Evolutionary conservation across 345 rosid genomes (phyloP), one percentile per base, ranked within the genome.

Genomic region (Lagerstroemia speciosa): DNA sequence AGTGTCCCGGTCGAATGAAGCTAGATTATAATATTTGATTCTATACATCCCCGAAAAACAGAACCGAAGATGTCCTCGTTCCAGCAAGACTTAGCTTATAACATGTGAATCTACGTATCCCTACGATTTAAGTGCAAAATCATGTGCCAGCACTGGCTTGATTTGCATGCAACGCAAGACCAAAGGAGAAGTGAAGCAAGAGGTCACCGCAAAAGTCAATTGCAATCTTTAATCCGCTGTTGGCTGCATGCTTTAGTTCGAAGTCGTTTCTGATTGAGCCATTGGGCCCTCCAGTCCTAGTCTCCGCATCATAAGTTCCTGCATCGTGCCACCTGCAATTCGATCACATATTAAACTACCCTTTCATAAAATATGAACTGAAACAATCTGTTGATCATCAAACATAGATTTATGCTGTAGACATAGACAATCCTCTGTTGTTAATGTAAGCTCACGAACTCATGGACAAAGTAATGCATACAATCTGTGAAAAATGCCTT

Each of bases 281-380:
- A 74, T 93, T 65, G 43, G 97, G 86, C n/a, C 98, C 98, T 70
- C 98, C 97, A 0, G 87, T 90, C 77, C 78, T 86, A 10, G 86
- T 86, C 45, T 76, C 83, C 2, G 89, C 87, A 76, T 90, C 94
- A 65, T 90, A 90, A 22, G 97, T 93, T 69, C 98, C 97, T 9
- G 98, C 98, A 40, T 93, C 92, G 65, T 89, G 96, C 93, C 93
- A 92, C 76, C 92, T 88, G 70, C 72, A 70, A 50, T 33, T 58
- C 8, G 60, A 24, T 24, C 24, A 24, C 60, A 53, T 48, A 19
- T 48, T 48, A 48, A 19, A 48, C 55, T 19, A 48, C 6, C 55
- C 55, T 8, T 9, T 36, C 55, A 3, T 5, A 9, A 19, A 20
- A 41, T 41, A 41, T 41, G 46, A 11, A 10, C 11, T 9, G 9